A percentile compares a stretch with the other conserved stretches of the same genome.
Conservation (phyloP, 805 yeast genomes). For the Myxozyma monticola region DNA sequence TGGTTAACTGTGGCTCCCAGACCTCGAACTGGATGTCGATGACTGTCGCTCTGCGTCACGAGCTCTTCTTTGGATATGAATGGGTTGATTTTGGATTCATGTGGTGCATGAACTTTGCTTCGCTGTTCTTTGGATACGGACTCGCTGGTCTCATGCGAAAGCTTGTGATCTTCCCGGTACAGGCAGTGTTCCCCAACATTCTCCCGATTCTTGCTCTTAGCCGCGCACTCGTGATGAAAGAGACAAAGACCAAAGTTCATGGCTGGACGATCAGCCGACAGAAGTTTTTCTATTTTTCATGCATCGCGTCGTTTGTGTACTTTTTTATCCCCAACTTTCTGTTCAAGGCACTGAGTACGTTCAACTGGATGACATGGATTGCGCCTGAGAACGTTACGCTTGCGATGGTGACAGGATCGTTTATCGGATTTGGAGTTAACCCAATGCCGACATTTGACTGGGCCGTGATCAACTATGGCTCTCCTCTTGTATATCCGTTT, state of each 20-base stretch:
- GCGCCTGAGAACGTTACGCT: slow-evolving; percentile 51
- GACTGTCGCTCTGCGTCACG: slow-evolving; percentile 13
- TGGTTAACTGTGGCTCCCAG: slow-evolving; percentile 30
- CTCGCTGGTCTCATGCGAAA: no score
- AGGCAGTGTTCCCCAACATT: slow-evolving; percentile 56
- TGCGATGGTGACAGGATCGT: slow-evolving; percentile 51
- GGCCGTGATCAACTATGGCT: slow-evolving; percentile 40
- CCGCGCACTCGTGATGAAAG: slow-evolving; percentile 48
- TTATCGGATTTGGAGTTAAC: slow-evolving; percentile 45
- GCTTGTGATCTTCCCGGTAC: slow-evolving; percentile 46
- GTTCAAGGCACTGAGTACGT: slow-evolving; percentile 58
- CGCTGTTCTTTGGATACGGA: slow-evolving; percentile 68
- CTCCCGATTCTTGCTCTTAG: slow-evolving; percentile 53
- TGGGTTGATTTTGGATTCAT: slow-evolving; percentile 52
- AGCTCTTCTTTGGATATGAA: slow-evolving; percentile 18
- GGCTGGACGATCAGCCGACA: slow-evolving; percentile 63
- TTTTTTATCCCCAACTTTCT: slow-evolving; percentile 64
- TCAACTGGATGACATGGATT: no score
- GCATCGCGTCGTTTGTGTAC: slow-evolving; percentile 47
- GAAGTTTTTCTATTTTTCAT: slow-evolving; percentile 50
- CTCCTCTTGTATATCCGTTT: slow-evolving; percentile 50
- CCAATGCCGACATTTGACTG: slow-evolving; percentile 51
- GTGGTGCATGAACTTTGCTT: slow-evolving; percentile 51
- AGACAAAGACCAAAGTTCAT: slow-evolving; percentile 47
- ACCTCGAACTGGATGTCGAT: slow-evolving; percentile 17